Evolutionary conservation across 768 basidiomycete genomes (phyloP).

Genomic region (Boletus reticulatus): DNA sequence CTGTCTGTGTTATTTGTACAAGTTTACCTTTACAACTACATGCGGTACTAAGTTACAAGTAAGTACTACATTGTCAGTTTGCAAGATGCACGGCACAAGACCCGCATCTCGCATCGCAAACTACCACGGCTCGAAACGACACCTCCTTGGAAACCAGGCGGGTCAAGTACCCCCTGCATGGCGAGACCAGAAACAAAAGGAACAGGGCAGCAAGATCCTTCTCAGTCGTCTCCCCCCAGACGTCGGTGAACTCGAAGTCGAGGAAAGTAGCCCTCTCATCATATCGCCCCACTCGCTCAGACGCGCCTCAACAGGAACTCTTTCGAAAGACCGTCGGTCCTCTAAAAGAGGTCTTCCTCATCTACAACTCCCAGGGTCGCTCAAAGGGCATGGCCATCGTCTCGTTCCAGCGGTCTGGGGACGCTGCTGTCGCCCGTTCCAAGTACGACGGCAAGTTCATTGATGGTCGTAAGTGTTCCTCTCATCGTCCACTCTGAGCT

Average conservation of each 20-base stretch:
- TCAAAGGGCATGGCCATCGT: slow-evolving; percentile 84
- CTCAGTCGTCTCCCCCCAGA: slow-evolving; percentile 65
- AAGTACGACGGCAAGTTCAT: slow-evolving; percentile 80
- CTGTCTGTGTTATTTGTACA: slow-evolving; percentile 3
- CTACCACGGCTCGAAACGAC: slow-evolving; percentile 54
- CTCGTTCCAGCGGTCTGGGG: slow-evolving; percentile 57
- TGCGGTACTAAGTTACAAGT: no score
- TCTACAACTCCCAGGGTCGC: slow-evolving; percentile 72
- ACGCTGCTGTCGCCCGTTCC: slow-evolving; percentile 58
- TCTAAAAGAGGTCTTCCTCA: slow-evolving; percentile 63
- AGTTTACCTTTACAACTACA: not conserved
- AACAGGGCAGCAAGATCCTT: slow-evolving; percentile 62
- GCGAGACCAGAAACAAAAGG: slow-evolving; percentile 42
- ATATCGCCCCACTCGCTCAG: not conserved
- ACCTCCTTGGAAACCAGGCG: slow-evolving; percentile 56
- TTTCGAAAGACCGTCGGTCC: slow-evolving; percentile 78
- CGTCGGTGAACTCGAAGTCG: slow-evolving; percentile 65
- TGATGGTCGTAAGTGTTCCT: slow-evolving; percentile 48
- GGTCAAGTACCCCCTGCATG: slow-evolving; percentile 61
- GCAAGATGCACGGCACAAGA: not conserved
- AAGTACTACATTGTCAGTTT: no score
- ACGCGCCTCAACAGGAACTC: slow-evolving; percentile 50
- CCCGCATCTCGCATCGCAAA: slow-evolving; percentile 33
- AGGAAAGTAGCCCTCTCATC: slow-evolving; percentile 40
- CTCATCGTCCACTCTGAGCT: not conserved